Percentiles rank a stretch among this genome's conserved stretches.
These are phyloP conservation scores for Podospora pseudoanserina DNA, from an alignment of 495 filamentous ascomycete species.

Conservation along the genomic window DNA sequence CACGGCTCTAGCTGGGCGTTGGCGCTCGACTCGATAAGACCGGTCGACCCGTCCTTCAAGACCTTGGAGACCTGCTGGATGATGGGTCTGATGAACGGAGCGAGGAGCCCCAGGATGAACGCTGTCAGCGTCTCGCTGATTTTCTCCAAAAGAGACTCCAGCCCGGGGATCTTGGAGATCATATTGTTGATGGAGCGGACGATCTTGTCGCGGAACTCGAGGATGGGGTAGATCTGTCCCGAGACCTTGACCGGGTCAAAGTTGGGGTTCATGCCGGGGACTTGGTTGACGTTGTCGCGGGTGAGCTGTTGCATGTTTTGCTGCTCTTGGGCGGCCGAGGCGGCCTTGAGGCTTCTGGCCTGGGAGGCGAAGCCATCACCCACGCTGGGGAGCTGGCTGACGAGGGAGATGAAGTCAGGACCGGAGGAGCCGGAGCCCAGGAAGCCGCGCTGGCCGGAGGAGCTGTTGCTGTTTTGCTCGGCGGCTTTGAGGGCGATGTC, in stretches of 20 bases:
- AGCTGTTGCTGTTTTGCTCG: slow-evolving; percentile 33
- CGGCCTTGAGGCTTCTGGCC: slow-evolving; percentile 69
- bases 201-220: slow-evolving; percentile 90
- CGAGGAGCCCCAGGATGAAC: slow-evolving; percentile 83
- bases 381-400: slow-evolving; percentile 75
- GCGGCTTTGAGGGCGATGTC: slow-evolving; percentile 65
- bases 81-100: slow-evolving; percentile 85
- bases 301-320: slow-evolving; percentile 40
- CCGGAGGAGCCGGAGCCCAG: slow-evolving; percentile 41
- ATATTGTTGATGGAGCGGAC: slow-evolving; percentile 76
- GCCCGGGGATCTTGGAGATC: slow-evolving; percentile 87
- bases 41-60: slow-evolving; percentile 77
- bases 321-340: slow-evolving; percentile 70
- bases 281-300: slow-evolving; percentile 42
- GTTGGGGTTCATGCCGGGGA: slow-evolving; percentile 66
- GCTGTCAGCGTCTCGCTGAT: slow-evolving; percentile 88
- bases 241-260: slow-evolving; percentile 82
- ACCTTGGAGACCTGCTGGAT: slow-evolving; percentile 80
- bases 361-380: slow-evolving; percentile 68
- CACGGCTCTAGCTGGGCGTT: slow-evolving; percentile 88
- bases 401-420: slow-evolving; percentile 61
- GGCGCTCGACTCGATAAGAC: slow-evolving; percentile 73
- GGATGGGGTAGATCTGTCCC: slow-evolving; percentile 86
- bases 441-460: slow-evolving; percentile 38
- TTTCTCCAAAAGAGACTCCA: slow-evolving; percentile 80